Evolutionary conservation across 73 alveolate genomes (phyloP).

Genomic region (Blepharisma stoltei): DNA sequence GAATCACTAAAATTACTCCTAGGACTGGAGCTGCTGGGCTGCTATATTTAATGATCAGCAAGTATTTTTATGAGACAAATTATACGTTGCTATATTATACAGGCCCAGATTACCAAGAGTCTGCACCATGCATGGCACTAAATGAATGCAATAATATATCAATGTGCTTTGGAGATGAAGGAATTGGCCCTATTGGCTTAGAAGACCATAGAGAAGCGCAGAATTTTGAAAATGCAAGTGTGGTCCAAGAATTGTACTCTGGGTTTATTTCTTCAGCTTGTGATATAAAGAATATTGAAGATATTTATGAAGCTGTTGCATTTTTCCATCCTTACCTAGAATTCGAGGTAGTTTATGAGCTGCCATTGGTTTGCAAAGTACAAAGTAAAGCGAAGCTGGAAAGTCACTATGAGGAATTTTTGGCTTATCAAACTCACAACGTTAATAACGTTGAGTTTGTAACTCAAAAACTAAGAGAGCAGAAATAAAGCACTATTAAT

Average conservation of each 20-base stretch:
- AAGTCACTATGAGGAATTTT: slow-evolving; percentile 50
- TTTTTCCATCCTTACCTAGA: slow-evolving; percentile 15
- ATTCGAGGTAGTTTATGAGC: background rate
- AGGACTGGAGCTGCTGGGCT: background rate
- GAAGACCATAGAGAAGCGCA: slow-evolving; percentile 23
- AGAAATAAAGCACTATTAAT: no score
- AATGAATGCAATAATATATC: no score
- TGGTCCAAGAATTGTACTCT: slow-evolving; percentile 13
- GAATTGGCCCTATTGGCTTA: no score
- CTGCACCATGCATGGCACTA: no score
- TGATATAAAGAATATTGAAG: slow-evolving; percentile 22
- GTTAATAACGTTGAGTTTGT: slow-evolving; percentile 29
- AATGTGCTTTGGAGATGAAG: no score
- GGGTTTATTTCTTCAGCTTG: slow-evolving; percentile 20
- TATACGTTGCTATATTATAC: slow-evolving; percentile 5
- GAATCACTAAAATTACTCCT: background rate
- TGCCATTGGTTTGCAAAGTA: slow-evolving; percentile 15
- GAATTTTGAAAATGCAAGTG: slow-evolving; percentile 4
- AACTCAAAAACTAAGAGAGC: background rate
- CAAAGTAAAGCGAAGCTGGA: slow-evolving; percentile 20
- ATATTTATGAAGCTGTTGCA: slow-evolving; percentile 6
- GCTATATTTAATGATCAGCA: slow-evolving; percentile 13
- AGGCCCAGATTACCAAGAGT: background rate
- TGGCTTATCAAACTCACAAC: slow-evolving; percentile 53
- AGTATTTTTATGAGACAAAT: slow-evolving; percentile 22